phyloP scores from a whole-genome alignment of 2,329 filamentous ascomycete species.

The Fusarium dlaminii region DNA sequence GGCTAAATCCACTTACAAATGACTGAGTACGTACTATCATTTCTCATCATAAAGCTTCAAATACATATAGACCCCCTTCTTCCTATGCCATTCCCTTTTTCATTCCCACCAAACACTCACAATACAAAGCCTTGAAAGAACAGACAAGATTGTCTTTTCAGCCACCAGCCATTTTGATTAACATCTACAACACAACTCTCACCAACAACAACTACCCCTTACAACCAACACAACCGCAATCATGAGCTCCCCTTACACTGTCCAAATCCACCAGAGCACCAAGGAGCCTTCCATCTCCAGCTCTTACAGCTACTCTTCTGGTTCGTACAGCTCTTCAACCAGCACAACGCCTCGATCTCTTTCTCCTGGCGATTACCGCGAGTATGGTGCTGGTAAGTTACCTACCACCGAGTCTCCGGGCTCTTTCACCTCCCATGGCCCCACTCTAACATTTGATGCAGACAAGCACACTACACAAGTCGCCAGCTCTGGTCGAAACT shows the following conservation, averaged over 20 bases:
- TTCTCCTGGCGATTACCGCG: conserved; percentile 44
- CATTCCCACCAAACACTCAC: conserved; percentile 24
- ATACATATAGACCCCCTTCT: conserved; percentile 37
- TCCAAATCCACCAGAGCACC: conserved; percentile 48
- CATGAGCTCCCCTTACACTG: conserved; percentile 42
- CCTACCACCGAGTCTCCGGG: conserved; percentile 7
- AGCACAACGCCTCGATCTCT: conserved; percentile 42
- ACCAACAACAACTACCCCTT: conserved; percentile 11
- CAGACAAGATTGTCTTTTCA: not conserved
- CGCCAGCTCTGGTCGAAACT: conserved; percentile 35
- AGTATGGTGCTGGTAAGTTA: conserved; percentile 47
- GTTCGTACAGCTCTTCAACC: conserved; percentile 42
- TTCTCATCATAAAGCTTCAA: conserved; percentile 31
- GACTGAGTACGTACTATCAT: conserved; percentile 34
- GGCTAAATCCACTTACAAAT: conserved; percentile 34
- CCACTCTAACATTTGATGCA: conserved; percentile 37
- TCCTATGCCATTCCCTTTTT: conserved; percentile 12
- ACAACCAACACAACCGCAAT: conserved; percentile 25
- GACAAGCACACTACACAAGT: conserved; percentile 41
- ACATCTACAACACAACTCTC: not conserved
- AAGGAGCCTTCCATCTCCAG: conserved; percentile 43
- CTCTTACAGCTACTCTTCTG: conserved; percentile 41
- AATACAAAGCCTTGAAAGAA: conserved; percentile 18
- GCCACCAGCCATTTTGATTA: conserved; percentile 6
- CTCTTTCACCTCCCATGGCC: not conserved